A percentile compares a stretch with the other conserved stretches of the same genome.
These are phyloP conservation scores for Trichoderma endophyticum DNA, from an alignment of 2,329 filamentous ascomycete genomes.

Conservation along the genomic window DNA sequence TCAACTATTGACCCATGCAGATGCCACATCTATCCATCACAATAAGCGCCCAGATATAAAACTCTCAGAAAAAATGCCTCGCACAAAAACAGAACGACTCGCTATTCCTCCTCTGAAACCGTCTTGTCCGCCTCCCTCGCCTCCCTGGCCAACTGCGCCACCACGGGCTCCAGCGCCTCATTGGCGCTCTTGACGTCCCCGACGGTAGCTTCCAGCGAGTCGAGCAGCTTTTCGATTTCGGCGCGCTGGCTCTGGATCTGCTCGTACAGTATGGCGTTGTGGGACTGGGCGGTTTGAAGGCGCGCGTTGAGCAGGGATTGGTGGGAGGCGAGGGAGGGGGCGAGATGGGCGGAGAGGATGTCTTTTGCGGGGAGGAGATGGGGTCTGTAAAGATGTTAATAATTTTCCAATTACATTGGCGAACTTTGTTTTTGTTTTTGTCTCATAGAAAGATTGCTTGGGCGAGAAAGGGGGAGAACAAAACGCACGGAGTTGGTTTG, in stretches of 20 bases:
- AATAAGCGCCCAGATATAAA: not conserved
- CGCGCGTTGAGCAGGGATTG: conserved; percentile 55
- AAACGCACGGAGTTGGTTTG: conserved; percentile 46
- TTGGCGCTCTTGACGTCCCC: conserved; percentile 55
- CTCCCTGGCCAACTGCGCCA: conserved; percentile 49
- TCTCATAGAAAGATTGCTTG: not conserved
- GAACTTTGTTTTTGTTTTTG: not conserved
- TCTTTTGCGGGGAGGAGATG: conserved; percentile 53
- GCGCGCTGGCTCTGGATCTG: conserved; percentile 51
- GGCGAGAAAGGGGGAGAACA: not conserved
- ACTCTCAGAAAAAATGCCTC: not conserved
- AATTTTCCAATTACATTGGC: not conserved
- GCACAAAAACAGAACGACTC: too few relatives aligned
- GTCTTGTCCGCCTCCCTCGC: conserved; percentile 35
- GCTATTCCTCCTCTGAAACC: not conserved
- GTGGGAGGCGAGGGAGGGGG: conserved; percentile 50
- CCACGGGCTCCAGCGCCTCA: conserved; percentile 45
- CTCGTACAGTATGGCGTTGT: conserved; percentile 53
- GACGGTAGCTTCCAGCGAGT: conserved; percentile 48
- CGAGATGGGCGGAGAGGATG: conserved; percentile 54
- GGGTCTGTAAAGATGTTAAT: conserved; percentile 37
- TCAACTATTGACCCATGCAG: not conserved
- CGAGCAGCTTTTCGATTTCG: conserved; percentile 52
- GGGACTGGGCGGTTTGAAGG: conserved; percentile 54
- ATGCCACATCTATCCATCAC: not conserved